Evolutionary conservation across 805 yeast species (phyloP).

Genomic region (Metschnikowia similis): DNA sequence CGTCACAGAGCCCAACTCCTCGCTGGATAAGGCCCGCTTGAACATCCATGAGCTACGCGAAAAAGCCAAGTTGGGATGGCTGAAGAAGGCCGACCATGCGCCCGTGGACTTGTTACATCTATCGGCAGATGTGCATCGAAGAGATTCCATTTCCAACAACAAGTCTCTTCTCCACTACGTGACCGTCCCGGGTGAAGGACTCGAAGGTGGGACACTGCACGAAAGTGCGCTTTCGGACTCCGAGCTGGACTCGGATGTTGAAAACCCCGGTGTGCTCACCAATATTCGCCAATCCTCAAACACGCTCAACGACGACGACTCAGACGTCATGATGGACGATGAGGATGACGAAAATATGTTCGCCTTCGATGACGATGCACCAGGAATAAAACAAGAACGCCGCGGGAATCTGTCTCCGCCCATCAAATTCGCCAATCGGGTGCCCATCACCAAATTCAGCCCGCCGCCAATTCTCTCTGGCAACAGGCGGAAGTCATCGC

Average conservation of each 20-base stretch:
- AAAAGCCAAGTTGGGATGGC: constrained; percentile 39
- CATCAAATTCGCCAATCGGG: constrained; percentile 40
- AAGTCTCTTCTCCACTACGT: constrained; percentile 42
- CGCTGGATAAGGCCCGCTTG: constrained; percentile 22
- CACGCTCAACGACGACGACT: constrained; percentile 17
- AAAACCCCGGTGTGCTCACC: constrained; percentile 12
- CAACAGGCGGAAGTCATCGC: constrained; percentile 27
- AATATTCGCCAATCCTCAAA: neutral
- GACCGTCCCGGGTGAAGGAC: constrained; percentile 39
- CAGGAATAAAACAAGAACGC: neutral
- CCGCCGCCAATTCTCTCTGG: constrained; percentile 32
- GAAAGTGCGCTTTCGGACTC: constrained; percentile 28
- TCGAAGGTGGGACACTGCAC: constrained; percentile 5
- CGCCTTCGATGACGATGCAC: constrained; percentile 25
- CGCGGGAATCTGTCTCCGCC: constrained; percentile 28
- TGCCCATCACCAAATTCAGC: constrained; percentile 30
- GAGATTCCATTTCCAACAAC: constrained; percentile 51
- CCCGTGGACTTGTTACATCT: constrained; percentile 12
- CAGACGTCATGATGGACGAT: constrained; percentile 33
- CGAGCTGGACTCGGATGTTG: constrained; percentile 27
- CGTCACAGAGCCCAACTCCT: constrained; percentile 34
- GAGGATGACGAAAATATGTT: constrained; percentile 24
- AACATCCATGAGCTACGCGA: constrained; percentile 32
- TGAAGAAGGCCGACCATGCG: constrained; percentile 26
- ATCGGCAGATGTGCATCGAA: constrained; percentile 21